These are phyloP conservation scores for Cordyceps cateniannulata DNA, from an alignment of 2,329 filamentous ascomycete genomes.

Conservation along the genomic window DNA sequence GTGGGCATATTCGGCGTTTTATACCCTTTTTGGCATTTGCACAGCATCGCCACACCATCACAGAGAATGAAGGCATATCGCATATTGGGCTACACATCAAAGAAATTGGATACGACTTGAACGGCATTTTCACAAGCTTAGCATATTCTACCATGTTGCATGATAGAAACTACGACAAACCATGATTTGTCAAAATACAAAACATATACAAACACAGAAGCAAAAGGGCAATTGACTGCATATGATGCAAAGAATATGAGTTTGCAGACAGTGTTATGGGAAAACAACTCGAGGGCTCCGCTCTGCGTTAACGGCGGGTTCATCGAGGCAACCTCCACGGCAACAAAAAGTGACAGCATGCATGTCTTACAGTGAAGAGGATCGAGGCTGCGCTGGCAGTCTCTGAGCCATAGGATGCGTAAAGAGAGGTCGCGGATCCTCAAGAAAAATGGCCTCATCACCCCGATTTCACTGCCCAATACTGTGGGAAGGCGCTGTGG, in stretches of 20 bases:
- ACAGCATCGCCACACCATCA: constrained; percentile 4
- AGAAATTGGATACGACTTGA: constrained; percentile 17
- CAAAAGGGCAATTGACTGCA: background rate
- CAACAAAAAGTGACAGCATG: background rate
- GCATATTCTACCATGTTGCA: background rate
- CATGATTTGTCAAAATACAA: background rate
- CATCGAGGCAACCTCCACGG: background rate
- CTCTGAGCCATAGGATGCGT: background rate
- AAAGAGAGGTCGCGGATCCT: background rate
- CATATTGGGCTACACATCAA: constrained; percentile 19
- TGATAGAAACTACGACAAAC: background rate
- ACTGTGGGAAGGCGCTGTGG: background rate
- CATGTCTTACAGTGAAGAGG: background rate
- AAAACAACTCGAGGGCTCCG: too few relatives aligned
- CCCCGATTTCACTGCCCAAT: background rate
- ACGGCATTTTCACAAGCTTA: background rate
- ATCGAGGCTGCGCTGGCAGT: background rate
- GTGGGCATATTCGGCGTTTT: constrained; percentile 30
- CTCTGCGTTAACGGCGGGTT: background rate
- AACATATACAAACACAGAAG: background rate
- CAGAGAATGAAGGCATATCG: constrained; percentile 11
- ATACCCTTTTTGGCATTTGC: constrained; percentile 24
- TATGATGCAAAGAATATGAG: too few relatives aligned
- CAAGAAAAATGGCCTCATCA: background rate
- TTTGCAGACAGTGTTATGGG: background rate